A percentile compares a stretch with the other conserved stretches of the same genome.
phyloP scores from a whole-genome alignment of 441 rosid genomes.

The Gossypium gossypioides region DNA sequence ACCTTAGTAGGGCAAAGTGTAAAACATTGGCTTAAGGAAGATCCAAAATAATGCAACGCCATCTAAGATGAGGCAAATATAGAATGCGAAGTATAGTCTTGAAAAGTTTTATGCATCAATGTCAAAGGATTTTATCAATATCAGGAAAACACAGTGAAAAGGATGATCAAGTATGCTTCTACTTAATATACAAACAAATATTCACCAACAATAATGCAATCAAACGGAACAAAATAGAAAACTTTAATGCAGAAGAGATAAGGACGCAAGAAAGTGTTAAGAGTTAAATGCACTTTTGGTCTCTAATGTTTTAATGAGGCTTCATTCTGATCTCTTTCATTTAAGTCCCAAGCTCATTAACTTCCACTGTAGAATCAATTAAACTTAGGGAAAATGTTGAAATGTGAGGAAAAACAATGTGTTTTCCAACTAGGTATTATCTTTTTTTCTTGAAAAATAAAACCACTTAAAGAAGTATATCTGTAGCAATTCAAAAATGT shows the following conservation, averaged over 20 bases:
- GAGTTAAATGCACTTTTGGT: neutral
- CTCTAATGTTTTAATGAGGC: neutral
- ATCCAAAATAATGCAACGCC: neutral
- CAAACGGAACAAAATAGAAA: neutral
- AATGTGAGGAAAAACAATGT: neutral
- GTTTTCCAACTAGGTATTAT: neutral
- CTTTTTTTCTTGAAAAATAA: neutral
- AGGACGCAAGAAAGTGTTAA: neutral
- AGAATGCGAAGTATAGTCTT: neutral
- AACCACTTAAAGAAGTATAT: neutral
- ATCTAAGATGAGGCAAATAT: neutral
- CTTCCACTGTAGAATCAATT: neutral
- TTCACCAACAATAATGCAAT: too few species aligned
- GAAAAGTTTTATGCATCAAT: neutral
- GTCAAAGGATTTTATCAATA: neutral
- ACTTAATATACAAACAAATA: too few species aligned
- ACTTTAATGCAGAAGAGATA: neutral
- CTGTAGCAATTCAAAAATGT: neutral
- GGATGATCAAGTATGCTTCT: neutral
- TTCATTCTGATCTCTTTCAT: neutral
- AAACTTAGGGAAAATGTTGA: neutral
- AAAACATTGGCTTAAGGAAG: neutral
- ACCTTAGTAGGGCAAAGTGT: neutral
- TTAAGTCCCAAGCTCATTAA: neutral
- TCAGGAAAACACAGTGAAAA: neutral